phyloP scores from a whole-genome alignment of 768 basidiomycete genomes.

The Suillus brevipes region DNA sequence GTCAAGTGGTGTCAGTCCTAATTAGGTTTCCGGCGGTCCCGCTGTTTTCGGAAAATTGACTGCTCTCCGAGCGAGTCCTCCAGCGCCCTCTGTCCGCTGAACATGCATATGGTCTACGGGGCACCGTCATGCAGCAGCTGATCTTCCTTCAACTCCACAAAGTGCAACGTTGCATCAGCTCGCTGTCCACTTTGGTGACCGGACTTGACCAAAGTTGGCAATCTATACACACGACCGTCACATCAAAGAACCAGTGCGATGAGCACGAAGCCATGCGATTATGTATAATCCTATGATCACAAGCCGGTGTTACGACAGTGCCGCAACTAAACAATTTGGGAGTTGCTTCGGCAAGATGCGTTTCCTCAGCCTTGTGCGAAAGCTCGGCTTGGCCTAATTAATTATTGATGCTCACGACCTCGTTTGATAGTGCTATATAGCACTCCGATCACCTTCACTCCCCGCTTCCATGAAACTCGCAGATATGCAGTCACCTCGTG shows the following conservation, averaged over 20 bases:
- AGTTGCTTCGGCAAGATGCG: constrained; percentile 18
- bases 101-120: neutral
- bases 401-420: constrained; percentile 9
- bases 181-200: neutral
- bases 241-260: neutral
- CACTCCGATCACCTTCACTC: neutral
- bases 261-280: neutral
- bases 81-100: neutral
- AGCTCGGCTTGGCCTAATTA: neutral
- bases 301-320: constrained; percentile 9
- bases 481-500: constrained; percentile 4
- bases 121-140: neutral
- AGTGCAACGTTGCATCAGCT: neutral
- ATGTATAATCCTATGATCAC: neutral
- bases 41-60: neutral
- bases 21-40: neutral
- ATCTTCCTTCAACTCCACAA: neutral
- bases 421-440: constrained; percentile 3
- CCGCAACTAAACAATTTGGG: constrained; percentile 6
- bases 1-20: too few species aligned
- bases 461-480: neutral
- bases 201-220: neutral
- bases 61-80: too few species aligned
- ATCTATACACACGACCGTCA: neutral
- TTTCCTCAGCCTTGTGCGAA: neutral